Evolutionary conservation across 1,284 basidiomycete species (phyloP).

Genomic region (Tilletia walkeri): DNA sequence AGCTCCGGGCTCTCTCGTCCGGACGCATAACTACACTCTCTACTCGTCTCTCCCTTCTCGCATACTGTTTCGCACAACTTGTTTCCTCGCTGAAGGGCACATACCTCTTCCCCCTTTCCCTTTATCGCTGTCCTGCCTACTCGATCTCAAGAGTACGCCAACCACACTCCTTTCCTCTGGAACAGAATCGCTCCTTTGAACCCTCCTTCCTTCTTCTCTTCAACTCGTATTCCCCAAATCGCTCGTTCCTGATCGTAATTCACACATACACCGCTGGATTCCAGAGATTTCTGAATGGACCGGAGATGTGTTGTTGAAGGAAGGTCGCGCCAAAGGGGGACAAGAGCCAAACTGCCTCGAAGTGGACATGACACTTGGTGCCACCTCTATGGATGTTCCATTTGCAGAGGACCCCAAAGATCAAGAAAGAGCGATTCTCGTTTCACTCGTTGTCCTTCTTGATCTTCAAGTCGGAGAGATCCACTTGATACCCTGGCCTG

Average conservation of each 20-base stretch:
- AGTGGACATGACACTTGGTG: too few species aligned
- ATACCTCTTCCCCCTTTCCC: too few species aligned
- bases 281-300: too few species aligned
- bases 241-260: background rate
- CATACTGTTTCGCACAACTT: background rate
- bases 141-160: background rate
- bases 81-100: background rate
- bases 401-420: background rate
- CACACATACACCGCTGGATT: too few species aligned
- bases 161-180: background rate
- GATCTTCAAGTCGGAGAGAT: slow-evolving; percentile 48
- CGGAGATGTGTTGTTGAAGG: too few species aligned
- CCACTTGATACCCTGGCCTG: slow-evolving; percentile 36
- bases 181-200: too few species aligned
- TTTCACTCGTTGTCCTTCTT: slow-evolving; percentile 35
- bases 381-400: too few species aligned
- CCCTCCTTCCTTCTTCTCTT: background rate
- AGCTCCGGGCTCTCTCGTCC: too few species aligned
- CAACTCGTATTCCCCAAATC: background rate
- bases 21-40: too few species aligned
- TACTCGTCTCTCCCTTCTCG: background rate
- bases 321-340: too few species aligned
- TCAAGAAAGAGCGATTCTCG: background rate
- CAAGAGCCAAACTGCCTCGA: too few species aligned
- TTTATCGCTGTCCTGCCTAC: too few species aligned